Base-by-base conservation (phyloP, 768 basidiomycete species). In the Boletus tomentosulus region DNA sequence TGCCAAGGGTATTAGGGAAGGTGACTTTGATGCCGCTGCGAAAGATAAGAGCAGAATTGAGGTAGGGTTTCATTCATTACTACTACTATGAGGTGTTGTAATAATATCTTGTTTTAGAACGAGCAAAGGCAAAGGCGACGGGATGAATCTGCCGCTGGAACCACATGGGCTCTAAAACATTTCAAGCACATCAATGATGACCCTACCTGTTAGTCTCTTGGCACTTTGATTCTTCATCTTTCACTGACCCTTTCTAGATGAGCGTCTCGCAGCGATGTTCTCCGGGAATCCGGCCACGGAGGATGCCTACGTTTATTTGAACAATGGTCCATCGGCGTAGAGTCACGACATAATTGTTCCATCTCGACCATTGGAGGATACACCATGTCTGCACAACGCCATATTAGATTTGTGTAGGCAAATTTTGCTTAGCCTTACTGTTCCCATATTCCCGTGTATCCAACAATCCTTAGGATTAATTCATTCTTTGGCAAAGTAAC, bases 1-100 rank as follows among this genome's bases (percentile, higher is more conserved):
- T 24, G 86, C 94, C 22, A 89, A 88, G 67, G 96, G 96, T 13
- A 98, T 98, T 55, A 74, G 87, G 51, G 87, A 86, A 54, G 89
- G 91, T 13, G 92, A 98, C 65, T 98, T 93, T 66, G 96, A 99
- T 48, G 72, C 77, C n/a, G 96, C 96, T 4, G 87, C 87, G 55
- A 75, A 71, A 60, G 96, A 94, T 67, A 98, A 99, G 83, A 80
- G 78, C 45, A 80, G 84, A 71, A 93, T 98, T 45, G 96, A 98
- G 87, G 92, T 89, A 54, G 72, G 70, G 1, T 33, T 35, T 22
- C 27, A 12, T 39, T 25, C 22, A 11, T 9, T 25, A 12, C 27
- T 27, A 3, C 15, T 19, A 10, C 28, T 27, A 7, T 2, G 12
- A 12, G 4, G 44, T 31, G 6, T 37, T 2, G 5, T 57, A 15